Conservation (phyloP, 2,329 filamentous ascomycete genomes). For the Trichoderma simmonsii region DNA sequence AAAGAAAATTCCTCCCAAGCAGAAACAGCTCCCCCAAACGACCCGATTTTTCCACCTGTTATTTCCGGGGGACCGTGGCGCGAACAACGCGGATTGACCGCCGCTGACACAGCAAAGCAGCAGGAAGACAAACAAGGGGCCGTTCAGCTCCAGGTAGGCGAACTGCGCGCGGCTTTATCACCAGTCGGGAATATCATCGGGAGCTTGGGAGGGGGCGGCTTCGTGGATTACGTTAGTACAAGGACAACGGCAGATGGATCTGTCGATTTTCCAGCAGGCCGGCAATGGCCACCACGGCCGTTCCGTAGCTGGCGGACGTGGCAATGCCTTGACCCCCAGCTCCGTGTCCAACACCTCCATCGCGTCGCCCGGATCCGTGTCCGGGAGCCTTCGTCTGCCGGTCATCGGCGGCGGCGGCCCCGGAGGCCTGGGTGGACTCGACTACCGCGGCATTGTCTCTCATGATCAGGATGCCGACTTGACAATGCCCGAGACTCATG, state of each 20-base stretch:
- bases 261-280: slow-evolving; percentile 27
- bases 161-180: not conserved
- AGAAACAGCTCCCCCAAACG: not conserved
- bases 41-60: slow-evolving; percentile 1
- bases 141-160: not conserved
- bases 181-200: slow-evolving; percentile 16
- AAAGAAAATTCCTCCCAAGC: not conserved
- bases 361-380: slow-evolving; percentile 25
- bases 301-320: not conserved
- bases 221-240: slow-evolving; percentile 2
- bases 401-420: slow-evolving; percentile 1
- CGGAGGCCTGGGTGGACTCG: slow-evolving; percentile 12
- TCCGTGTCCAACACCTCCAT: slow-evolving; percentile 26
- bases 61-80: slow-evolving; percentile 7
- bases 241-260: slow-evolving; percentile 23
- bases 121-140: not conserved
- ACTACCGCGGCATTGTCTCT: slow-evolving; percentile 7
- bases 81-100: not conserved
- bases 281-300: slow-evolving; percentile 10
- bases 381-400: slow-evolving; percentile 25
- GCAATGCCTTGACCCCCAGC: slow-evolving; percentile 26
- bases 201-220: not conserved
- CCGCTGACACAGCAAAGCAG: not conserved
- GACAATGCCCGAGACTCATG: slow-evolving; percentile 27
- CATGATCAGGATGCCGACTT: slow-evolving; percentile 22